Base-by-base conservation (phyloP, 495 filamentous ascomycete genomes). In the Penicillium cosmopolitanum region DNA sequence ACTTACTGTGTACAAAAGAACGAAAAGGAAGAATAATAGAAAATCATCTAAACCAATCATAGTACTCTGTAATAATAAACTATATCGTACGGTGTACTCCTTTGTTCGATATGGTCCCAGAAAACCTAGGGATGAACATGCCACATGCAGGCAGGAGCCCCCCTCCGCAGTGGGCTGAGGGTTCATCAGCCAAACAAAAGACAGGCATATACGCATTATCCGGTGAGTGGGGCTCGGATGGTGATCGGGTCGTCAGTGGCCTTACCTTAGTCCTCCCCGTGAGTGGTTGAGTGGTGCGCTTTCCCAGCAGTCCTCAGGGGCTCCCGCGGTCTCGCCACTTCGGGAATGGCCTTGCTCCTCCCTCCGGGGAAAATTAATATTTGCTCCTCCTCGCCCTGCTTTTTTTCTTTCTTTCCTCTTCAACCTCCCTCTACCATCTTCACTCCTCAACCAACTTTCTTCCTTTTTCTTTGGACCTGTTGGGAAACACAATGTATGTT, bases 241-340 rank as follows among this genome's bases (percentile, higher is more conserved):
- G 51, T 44, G 64, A 66, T 73, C 73, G 72, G 75, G 69, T 72
- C 28, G 61, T 50, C 65, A 66, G 75, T 78, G 75, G 75, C 67
- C 73, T 69, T 69, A 75, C 42, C 42, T 46, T 46, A 13, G 42
- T 10, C n/a, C 42, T 16, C 3, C 42, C 13, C 16, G n/a, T 46
- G 42, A 46, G 42, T 46, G 42, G 42, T 16, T 36, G 23, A 23
- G 28, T 31, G 36, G 36, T 38, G 15, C 11, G 36, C 4, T 38
- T 31, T 31, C 28, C 5, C 28, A 31, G 34, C 13, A 10, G 36
- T 12, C 15, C 36, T 60, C 63, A 67, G 67, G 69, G 69, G 67
- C 57, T 51, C 56, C 28, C 61, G 44, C 61, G 61, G 62, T 78
- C 75, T 75, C 75, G 75, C 75, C 75, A 78, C 75, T 68, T 70